Conservation (phyloP, 1,139 yeast genomes). For the Hanseniaspora sp. region DNA sequence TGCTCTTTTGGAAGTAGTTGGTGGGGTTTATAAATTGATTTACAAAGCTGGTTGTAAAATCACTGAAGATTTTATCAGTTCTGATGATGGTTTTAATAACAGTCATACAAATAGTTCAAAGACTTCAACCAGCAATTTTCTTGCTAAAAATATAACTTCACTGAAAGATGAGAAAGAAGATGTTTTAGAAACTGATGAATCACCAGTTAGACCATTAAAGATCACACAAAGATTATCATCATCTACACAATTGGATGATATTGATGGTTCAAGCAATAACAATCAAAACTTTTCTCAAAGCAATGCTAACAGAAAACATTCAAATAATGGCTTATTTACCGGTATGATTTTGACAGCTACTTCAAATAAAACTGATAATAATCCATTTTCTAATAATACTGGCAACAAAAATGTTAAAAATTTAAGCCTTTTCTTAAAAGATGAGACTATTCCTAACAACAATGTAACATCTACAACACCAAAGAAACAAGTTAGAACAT, state of each 20-base stretch:
- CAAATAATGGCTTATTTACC: conserved; percentile 26
- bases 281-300: conserved; percentile 16
- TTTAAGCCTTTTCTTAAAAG: neutral
- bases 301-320: conserved; percentile 24
- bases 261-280: neutral
- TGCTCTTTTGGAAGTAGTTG: conserved; percentile 58
- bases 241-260: neutral
- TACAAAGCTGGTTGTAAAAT: conserved; percentile 4
- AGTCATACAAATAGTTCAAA: neutral
- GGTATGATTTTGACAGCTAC: conserved; percentile 11
- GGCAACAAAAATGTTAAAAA: conserved; percentile 4
- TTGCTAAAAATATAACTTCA: neutral
- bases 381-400: neutral
- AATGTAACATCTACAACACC: neutral
- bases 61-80: conserved; percentile 17
- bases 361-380: neutral
- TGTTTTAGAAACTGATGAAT: conserved; percentile 14
- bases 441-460: neutral
- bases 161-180: neutral
- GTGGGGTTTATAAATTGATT: conserved; percentile 39
- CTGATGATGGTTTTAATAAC: neutral
- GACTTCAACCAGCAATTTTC: neutral
- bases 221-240: conserved; percentile 26
- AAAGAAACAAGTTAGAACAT: neutral
- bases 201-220: conserved; percentile 31